Conservation (phyloP, 2,329 filamentous ascomycete genomes). For the Calonectria montana region DNA sequence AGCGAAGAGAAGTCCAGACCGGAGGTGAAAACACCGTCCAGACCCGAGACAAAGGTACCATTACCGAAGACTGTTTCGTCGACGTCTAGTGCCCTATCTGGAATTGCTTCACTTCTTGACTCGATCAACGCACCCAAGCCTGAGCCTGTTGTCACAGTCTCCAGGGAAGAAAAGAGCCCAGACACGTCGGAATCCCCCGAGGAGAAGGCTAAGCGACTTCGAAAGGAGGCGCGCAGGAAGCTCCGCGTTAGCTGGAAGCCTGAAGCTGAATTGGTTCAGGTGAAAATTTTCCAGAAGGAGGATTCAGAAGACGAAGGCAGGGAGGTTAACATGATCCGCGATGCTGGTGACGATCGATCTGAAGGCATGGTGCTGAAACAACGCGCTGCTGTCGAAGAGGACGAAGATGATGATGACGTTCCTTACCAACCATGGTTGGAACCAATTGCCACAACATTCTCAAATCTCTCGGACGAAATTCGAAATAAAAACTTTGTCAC, state of each 20-base stretch:
- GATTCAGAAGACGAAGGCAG: constrained; percentile 77
- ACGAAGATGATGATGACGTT: constrained; percentile 69
- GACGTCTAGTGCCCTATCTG: constrained; percentile 54
- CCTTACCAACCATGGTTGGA: constrained; percentile 65
- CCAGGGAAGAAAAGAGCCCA: constrained; percentile 61
- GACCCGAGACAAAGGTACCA: constrained; percentile 45
- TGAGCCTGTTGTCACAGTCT: constrained; percentile 55
- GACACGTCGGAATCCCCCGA: constrained; percentile 74
- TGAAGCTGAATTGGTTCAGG: constrained; percentile 72
- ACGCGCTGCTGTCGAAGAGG: constrained; percentile 58
- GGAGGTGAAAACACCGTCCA: constrained; percentile 40
- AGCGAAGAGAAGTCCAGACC: constrained; percentile 48
- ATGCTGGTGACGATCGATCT: constrained; percentile 78
- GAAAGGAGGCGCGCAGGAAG: constrained; percentile 78
- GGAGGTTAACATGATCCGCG: constrained; percentile 74
- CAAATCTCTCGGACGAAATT: constrained; percentile 57
- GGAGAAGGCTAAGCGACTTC: constrained; percentile 73
- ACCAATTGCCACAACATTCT: constrained; percentile 60
- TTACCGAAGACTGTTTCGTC: constrained; percentile 46
- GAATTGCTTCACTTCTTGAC: constrained; percentile 66
- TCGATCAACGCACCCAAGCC: constrained; percentile 59
- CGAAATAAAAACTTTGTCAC: constrained; percentile 63
- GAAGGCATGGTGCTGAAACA: constrained; percentile 77
- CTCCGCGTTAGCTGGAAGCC: constrained; percentile 78
- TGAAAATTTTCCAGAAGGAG: constrained; percentile 78